Conservation (phyloP, 2,329 filamentous ascomycete genomes). For the Samsoniella hepiali region DNA sequence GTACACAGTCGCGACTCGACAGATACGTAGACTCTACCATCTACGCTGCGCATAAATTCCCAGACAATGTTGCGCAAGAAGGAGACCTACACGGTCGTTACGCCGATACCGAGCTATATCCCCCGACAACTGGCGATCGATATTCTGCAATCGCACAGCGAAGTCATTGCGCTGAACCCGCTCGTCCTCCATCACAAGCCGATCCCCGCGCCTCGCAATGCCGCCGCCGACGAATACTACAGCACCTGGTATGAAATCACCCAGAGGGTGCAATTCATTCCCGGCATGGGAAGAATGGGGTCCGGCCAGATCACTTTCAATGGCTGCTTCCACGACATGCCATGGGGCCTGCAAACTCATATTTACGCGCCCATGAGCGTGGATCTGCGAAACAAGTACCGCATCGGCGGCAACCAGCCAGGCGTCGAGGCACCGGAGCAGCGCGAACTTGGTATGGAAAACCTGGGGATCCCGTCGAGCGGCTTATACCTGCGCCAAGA, state of each 20-base stretch:
- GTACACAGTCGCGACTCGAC: conserved; percentile 2
- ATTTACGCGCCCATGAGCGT: conserved; percentile 66
- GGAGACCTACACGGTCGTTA: conserved; percentile 64
- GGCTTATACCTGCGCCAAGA: conserved; percentile 68
- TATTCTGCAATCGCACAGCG: conserved; percentile 67
- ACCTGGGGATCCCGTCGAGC: conserved; percentile 58
- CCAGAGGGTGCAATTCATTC: conserved; percentile 65
- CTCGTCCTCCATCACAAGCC: conserved; percentile 62
- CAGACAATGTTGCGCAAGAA: conserved; percentile 57
- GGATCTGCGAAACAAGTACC: conserved; percentile 66
- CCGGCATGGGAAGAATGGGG: conserved; percentile 62
- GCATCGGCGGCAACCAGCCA: conserved; percentile 65
- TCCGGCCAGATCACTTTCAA: conserved; percentile 66
- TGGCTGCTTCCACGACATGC: conserved; percentile 69
- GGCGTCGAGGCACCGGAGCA: conserved; percentile 60
- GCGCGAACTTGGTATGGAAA: conserved; percentile 57
- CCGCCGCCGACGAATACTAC: conserved; percentile 67
- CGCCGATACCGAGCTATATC: conserved; percentile 66
- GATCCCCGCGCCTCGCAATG: conserved; percentile 64
- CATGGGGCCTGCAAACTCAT: conserved; percentile 69
- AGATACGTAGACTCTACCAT: background rate
- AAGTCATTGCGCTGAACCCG: conserved; percentile 69
- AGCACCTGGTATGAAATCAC: conserved; percentile 72
- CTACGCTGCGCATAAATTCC: background rate
- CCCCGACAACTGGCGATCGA: conserved; percentile 69